Percentiles rank a stretch among this genome's conserved stretches.
These are phyloP conservation scores for Ophiorrhiza pumila DNA, from an alignment of 257 asterid species.

Conservation along the genomic window DNA sequence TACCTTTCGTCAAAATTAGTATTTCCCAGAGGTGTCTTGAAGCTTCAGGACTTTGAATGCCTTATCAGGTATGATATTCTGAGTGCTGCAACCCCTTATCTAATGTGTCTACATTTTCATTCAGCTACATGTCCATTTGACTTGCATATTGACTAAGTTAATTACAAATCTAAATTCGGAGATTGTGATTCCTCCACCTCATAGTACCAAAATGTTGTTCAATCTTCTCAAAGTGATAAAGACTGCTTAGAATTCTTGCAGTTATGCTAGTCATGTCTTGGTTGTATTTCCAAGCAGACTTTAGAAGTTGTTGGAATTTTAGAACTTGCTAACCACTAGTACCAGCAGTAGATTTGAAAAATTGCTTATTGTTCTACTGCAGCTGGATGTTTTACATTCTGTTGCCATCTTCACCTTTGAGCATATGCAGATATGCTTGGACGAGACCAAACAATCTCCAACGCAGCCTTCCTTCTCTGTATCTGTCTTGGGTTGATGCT, in stretches of 20 bases:
- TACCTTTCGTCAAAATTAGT: not conserved
- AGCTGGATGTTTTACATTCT: conserved; percentile 19
- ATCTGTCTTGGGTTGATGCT: conserved; percentile 21
- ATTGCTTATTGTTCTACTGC: conserved; percentile 16
- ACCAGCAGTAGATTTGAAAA: conserved; percentile 8
- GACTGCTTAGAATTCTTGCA: not conserved
- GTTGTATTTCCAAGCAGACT: not conserved
- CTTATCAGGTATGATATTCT: conserved; percentile 24
- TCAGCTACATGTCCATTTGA: not conserved
- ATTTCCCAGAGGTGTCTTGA: conserved; percentile 8
- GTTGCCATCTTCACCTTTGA: conserved; percentile 8
- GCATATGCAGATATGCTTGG: conserved; percentile 28
- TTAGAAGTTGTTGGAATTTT: not conserved
- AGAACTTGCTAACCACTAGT: not conserved
- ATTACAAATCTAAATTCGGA: not conserved
- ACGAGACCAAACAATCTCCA: conserved; percentile 12
- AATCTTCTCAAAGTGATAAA: not conserved
- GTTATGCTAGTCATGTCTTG: not conserved
- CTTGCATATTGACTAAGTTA: not conserved
- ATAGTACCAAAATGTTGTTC: not conserved
- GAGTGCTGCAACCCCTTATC: not conserved
- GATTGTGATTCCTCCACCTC: conserved; percentile 3
- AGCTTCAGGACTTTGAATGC: conserved; percentile 18
- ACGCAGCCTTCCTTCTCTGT: conserved; percentile 15
- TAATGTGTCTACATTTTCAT: not conserved